These are phyloP conservation scores for Petrea volubilis DNA, from an alignment of 257 asterid genomes.

Conservation along the genomic window DNA sequence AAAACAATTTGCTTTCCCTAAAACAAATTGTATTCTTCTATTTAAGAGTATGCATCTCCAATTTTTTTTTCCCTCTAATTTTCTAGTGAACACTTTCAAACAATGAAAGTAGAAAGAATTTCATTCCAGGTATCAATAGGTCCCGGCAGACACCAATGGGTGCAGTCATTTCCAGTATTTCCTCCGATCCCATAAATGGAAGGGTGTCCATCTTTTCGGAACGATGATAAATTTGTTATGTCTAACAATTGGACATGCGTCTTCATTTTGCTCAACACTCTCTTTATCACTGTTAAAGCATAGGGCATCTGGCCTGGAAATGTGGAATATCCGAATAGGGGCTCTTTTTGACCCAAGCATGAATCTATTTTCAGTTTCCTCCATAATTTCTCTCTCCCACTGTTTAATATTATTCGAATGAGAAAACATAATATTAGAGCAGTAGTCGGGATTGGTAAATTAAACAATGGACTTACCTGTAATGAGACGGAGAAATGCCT, in stretches of 20 bases:
- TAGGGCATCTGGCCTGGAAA: constrained; percentile 75
- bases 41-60: neutral
- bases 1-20: neutral
- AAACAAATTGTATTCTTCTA: neutral
- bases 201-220: constrained; percentile 95
- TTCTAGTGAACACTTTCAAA: neutral
- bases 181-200: constrained; percentile 66
- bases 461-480: constrained; percentile 50
- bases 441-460: no score
- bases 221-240: constrained; percentile 63
- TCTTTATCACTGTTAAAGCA: constrained; percentile 56
- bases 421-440: no score
- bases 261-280: constrained; percentile 50
- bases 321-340: constrained; percentile 52
- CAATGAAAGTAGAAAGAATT: constrained; percentile 62
- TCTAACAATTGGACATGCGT: constrained; percentile 60
- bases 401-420: constrained; percentile 4
- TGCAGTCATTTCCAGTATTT: constrained; percentile 72
- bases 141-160: constrained; percentile 94
- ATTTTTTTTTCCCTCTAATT: neutral
- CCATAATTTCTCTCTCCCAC: constrained; percentile 85
- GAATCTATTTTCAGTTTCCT: constrained; percentile 54
- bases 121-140: constrained; percentile 90
- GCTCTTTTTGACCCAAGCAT: constrained; percentile 50
- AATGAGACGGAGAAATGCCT: constrained; percentile 96